Base-by-base conservation (phyloP, 106 monocot species). In the Allium sativum region DNA sequence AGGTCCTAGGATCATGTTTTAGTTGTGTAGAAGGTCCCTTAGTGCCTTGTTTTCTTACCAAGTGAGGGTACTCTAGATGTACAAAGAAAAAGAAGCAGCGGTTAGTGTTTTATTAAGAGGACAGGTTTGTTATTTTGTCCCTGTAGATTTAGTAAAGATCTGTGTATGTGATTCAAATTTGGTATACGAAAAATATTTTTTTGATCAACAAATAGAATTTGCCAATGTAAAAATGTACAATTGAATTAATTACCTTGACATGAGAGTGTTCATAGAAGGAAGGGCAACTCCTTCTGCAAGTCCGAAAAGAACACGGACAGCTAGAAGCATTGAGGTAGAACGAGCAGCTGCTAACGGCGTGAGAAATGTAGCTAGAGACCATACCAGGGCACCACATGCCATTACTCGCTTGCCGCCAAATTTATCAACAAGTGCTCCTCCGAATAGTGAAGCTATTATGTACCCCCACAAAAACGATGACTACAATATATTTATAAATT, bases 401-500 rank as follows among this genome's bases (percentile, higher is more conserved):
- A 94, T 65, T 9, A 94, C 89, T 40, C 66, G 48, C 72, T 90
- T 89, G 40, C 94, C 90, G 43, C 89, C 90, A 21, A 83, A 83
- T 44, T 65, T 62, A 67, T 94, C 94, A 0, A 81, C 83, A 41
- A 94, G 74, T 13, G 83, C 83, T 62, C 94, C 94, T 40, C 94
- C 90, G 18, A 59, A 78, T 3, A 76, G 43, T 3, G 94, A 89
- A 7, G 94, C 89, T 10, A 79, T 46, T 14, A 94, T 42, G 59
- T 94, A 94, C 18, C 94, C 94, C 94, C 89, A 94, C 21, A 94
- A 62, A 45, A 90, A 94, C 1, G 94, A 94, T 12, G 94, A 94
- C 94, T 90, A 86, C 68, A 65, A 31, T 31, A 31, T 3, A 31
- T 31, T 31, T 31, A 31, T 5, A 31, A 31, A 31, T 31, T 31